phyloP scores from a whole-genome alignment of 2,329 filamentous ascomycete species.

The Pseudogymnoascus sp. region DNA sequence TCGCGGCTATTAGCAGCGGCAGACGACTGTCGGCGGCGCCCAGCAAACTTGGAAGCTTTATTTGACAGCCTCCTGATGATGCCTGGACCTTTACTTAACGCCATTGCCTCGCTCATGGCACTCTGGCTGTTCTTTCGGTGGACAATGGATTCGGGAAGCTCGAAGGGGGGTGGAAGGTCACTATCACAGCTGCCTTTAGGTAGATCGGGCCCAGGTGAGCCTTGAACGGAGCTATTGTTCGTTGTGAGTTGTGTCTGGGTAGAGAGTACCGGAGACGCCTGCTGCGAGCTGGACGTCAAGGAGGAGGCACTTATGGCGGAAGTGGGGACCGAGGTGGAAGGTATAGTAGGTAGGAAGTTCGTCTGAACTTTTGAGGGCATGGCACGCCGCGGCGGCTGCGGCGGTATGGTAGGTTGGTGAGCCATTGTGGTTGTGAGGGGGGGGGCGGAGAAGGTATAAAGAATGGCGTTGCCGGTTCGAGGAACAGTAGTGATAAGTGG shows the following conservation, averaged over 20 bases:
- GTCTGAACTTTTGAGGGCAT: conserved; percentile 28
- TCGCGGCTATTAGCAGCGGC: conserved; percentile 71
- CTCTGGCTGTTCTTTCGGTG: conserved; percentile 50
- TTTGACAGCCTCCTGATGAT: conserved; percentile 82
- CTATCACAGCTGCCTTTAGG: conserved; percentile 48
- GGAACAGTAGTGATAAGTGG: background rate
- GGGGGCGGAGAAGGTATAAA: background rate
- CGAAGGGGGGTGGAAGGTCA: conserved; percentile 47
- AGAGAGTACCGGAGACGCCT: conserved; percentile 50
- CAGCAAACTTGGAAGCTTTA: conserved; percentile 61
- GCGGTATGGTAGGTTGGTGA: conserved; percentile 16
- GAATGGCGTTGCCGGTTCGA: background rate
- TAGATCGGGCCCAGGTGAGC: conserved; percentile 37
- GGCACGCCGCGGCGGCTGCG: conserved; percentile 16
- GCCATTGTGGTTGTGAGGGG: conserved; percentile 15
- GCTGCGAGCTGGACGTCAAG: conserved; percentile 43
- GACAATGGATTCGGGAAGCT: conserved; percentile 64
- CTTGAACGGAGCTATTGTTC: conserved; percentile 55
- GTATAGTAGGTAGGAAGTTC: conserved; percentile 21
- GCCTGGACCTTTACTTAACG: conserved; percentile 50
- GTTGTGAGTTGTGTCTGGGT: conserved; percentile 44
- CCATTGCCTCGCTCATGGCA: conserved; percentile 55
- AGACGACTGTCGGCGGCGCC: conserved; percentile 67
- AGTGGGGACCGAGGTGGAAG: conserved; percentile 36
- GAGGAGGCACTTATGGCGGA: conserved; percentile 51